Percentiles rank a stretch among this genome's conserved stretches.
These are phyloP conservation scores for Rutstroemia sp. DNA, from an alignment of 2,329 filamentous ascomycete genomes.

Conservation along the genomic window DNA sequence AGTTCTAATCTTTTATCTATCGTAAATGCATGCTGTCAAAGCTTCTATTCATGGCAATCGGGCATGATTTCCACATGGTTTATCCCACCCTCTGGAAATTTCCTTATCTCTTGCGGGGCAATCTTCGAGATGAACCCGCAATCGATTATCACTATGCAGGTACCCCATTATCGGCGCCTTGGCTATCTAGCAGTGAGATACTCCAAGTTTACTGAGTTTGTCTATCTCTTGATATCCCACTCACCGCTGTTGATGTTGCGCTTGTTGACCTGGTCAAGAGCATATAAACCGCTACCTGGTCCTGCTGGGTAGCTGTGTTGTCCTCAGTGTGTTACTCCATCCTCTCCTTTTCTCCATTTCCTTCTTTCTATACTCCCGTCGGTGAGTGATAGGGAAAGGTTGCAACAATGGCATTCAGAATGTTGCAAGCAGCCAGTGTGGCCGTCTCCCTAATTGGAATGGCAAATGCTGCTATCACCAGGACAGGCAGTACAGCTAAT, in stretches of 20 bases:
- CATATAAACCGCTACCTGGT: not conserved
- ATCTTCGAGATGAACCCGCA: not conserved
- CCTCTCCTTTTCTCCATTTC: too few relatives aligned
- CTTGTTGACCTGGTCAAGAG: not conserved
- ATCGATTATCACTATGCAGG: slow-evolving; percentile 1
- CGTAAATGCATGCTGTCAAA: too few relatives aligned
- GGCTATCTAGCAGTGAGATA: not conserved
- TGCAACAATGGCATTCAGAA: not conserved
- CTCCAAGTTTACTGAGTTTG: not conserved
- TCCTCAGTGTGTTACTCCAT: too few relatives aligned
- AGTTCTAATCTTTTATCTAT: too few relatives aligned
- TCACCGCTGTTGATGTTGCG: not conserved
- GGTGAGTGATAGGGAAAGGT: not conserved
- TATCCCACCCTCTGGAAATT: not conserved
- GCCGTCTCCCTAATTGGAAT: slow-evolving; percentile 1
- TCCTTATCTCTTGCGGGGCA: slow-evolving; percentile 6
- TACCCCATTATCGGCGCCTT: not conserved
- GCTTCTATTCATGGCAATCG: not conserved
- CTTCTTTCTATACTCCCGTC: not conserved
- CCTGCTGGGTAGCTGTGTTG: not conserved
- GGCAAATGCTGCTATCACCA: slow-evolving; percentile 6
- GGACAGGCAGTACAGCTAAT: slow-evolving; percentile 4
- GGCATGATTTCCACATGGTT: not conserved
- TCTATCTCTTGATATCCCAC: not conserved
- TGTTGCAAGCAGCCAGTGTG: not conserved